Evolutionary conservation across 1,284 basidiomycete species (phyloP).

Genomic region (Phlebopus sp.): DNA sequence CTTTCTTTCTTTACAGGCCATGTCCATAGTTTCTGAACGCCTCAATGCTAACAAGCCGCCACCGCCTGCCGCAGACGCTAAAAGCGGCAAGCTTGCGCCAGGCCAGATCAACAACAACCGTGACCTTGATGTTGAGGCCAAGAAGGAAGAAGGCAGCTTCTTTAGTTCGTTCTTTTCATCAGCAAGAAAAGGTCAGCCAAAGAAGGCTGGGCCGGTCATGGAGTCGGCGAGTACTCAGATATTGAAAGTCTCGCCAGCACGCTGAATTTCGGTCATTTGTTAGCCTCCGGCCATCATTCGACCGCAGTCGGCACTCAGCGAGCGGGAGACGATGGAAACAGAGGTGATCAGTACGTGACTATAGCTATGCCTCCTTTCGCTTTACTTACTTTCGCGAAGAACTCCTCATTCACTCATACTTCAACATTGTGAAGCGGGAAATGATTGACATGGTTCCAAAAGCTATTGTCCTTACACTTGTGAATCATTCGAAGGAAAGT

Average conservation of each 20-base stretch:
- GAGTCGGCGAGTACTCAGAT: constrained; percentile 53
- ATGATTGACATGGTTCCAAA: constrained; percentile 99
- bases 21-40: constrained; percentile 86
- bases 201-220: constrained; percentile 66
- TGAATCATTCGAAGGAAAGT: constrained; percentile 90
- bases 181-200: constrained; percentile 79
- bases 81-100: constrained; percentile 60
- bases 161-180: constrained; percentile 92
- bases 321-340: constrained; percentile 97
- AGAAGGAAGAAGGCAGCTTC: constrained; percentile 90
- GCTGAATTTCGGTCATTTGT: background rate
- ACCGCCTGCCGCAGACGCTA: constrained; percentile 60
- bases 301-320: constrained; percentile 90
- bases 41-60: constrained; percentile 77
- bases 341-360: constrained; percentile 94
- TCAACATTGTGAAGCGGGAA: constrained; percentile 97
- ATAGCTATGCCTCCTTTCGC: background rate
- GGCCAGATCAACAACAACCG: constrained; percentile 84
- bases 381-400: constrained; percentile 45
- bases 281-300: constrained; percentile 87
- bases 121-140: constrained; percentile 88
- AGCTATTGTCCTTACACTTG: constrained; percentile 92
- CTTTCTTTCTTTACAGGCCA: constrained; percentile 55
- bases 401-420: constrained; percentile 90
- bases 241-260: background rate